Conservation (phyloP, 352 stramenopile genomes). For the Blastocystis sp. region DNA sequence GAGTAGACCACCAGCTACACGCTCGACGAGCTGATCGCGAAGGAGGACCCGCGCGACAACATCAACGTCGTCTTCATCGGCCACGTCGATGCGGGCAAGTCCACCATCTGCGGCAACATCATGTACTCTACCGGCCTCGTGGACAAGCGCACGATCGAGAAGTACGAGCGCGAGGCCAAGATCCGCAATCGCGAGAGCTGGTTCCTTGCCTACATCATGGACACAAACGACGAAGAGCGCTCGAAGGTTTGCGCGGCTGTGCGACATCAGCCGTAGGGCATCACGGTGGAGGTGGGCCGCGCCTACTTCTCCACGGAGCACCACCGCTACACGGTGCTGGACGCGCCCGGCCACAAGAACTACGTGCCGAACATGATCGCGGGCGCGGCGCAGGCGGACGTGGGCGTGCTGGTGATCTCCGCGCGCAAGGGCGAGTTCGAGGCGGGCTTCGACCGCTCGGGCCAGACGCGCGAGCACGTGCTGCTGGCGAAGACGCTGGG, state of each 20-base stretch:
- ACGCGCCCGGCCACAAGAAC: slow-evolving; percentile 94
- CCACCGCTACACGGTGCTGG: slow-evolving; percentile 94
- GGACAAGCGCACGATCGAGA: slow-evolving; percentile 97
- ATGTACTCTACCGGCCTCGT: slow-evolving; percentile 96
- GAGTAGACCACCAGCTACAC: slow-evolving; percentile 40
- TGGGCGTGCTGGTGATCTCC: slow-evolving; percentile 87
- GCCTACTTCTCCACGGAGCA: slow-evolving; percentile 92
- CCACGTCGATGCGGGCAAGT: slow-evolving; percentile 97
- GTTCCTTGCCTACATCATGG: slow-evolving; percentile 99
- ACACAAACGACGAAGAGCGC: slow-evolving; percentile 96
- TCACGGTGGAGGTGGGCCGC: slow-evolving; percentile 89
- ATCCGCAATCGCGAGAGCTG: slow-evolving; percentile 86
- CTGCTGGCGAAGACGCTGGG: slow-evolving; percentile 97
- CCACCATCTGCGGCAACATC: slow-evolving; percentile 93
- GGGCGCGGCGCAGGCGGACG: slow-evolving; percentile 91
- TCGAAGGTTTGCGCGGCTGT: slow-evolving; percentile 80
- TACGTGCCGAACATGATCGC: slow-evolving; percentile 99
- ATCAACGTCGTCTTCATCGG: slow-evolving; percentile 99
- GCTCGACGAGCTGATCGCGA: slow-evolving; percentile 74
- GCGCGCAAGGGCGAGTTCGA: slow-evolving; percentile 95
- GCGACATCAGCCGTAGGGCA: slow-evolving; percentile 77
- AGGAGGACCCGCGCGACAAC: slow-evolving; percentile 92
- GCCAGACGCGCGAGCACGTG: slow-evolving; percentile 95
- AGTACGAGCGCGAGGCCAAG: slow-evolving; percentile 95
- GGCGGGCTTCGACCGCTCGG: slow-evolving; percentile 93